A percentile compares a stretch with the other conserved stretches of the same genome.
Evolutionary conservation across 2,329 filamentous ascomycete genomes (phyloP).

Genomic region (Exserohilum rostratum): DNA sequence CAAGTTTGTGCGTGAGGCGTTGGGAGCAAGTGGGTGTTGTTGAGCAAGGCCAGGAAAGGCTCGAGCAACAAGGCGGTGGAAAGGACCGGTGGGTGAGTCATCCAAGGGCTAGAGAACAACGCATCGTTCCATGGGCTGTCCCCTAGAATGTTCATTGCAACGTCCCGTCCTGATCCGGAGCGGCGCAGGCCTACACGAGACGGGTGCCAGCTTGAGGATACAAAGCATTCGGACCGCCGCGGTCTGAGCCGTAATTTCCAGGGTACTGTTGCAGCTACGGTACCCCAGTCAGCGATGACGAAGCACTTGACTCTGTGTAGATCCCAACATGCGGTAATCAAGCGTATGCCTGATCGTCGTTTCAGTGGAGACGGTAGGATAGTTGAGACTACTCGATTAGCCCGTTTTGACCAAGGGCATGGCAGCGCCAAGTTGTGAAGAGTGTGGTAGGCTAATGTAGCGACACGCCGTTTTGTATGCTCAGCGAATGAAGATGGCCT

Average conservation of each 20-base stretch:
- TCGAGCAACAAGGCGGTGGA: slow-evolving; percentile 21
- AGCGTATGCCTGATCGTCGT: not conserved
- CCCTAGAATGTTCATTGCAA: slow-evolving; percentile 20
- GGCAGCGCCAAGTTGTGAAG: not conserved
- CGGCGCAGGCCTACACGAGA: slow-evolving; percentile 3
- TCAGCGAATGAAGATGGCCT: slow-evolving; percentile 11
- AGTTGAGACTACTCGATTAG: slow-evolving; percentile 5
- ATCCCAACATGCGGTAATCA: slow-evolving; percentile 22
- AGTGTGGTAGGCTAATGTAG: slow-evolving; percentile 2
- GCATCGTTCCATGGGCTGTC: slow-evolving; percentile 21
- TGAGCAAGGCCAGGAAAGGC: not conserved
- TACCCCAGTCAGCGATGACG: slow-evolving; percentile 20
- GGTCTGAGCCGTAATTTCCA: slow-evolving; percentile 1
- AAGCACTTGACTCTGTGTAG: slow-evolving; percentile 24
- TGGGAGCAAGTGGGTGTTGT: too few relatives aligned
- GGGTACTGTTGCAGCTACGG: slow-evolving; percentile 18
- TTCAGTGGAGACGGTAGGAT: slow-evolving; percentile 9
- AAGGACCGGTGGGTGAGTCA: not conserved
- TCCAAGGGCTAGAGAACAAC: slow-evolving; percentile 29
- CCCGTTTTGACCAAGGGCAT: slow-evolving; percentile 2
- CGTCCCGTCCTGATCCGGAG: slow-evolving; percentile 26
- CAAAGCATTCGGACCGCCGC: slow-evolving; percentile 18
- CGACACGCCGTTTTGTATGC: not conserved
- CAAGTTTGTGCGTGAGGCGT: too few relatives aligned
- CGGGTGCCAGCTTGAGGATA: not conserved